These are phyloP conservation scores for Arthrinium puccinioides DNA, from an alignment of 2,329 filamentous ascomycete species.

Conservation along the genomic window DNA sequence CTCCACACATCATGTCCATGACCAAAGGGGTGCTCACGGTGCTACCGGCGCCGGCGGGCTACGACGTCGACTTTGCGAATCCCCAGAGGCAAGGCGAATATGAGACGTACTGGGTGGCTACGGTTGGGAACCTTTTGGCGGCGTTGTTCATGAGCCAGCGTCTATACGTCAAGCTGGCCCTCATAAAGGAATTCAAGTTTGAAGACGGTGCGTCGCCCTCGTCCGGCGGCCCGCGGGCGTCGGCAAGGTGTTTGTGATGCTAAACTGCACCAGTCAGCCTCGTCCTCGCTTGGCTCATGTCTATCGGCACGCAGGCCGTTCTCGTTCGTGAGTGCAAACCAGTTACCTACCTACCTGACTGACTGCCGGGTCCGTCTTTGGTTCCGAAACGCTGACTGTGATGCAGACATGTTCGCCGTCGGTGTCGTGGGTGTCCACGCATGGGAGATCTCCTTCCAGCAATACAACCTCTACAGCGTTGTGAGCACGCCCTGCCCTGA, in stretches of 20 bases:
- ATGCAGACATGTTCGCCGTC: neutral
- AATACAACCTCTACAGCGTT: neutral
- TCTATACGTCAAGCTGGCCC: constrained; percentile 3
- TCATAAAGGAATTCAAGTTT: constrained; percentile 1
- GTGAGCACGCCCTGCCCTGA: neutral
- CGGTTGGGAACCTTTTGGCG: neutral
- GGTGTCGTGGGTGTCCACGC: constrained; percentile 1
- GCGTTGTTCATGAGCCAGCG: constrained; percentile 4
- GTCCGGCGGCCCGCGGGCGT: neutral
- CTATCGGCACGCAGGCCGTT: neutral
- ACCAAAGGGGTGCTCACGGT: constrained; percentile 1
- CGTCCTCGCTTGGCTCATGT: neutral
- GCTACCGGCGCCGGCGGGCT: constrained; percentile 5
- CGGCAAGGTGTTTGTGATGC: neutral
- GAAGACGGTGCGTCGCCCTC: constrained; percentile 6
- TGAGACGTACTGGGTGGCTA: constrained; percentile 3
- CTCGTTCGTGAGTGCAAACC: too few species aligned
- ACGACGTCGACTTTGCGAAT: constrained; percentile 6
- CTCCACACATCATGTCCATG: too few species aligned
- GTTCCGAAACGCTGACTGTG: too few species aligned
- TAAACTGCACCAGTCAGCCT: neutral
- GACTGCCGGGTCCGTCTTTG: too few species aligned
- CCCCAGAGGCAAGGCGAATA: neutral
- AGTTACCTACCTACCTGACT: too few species aligned
- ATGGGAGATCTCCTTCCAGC: constrained; percentile 2